These are phyloP conservation scores for Fusarium temperatum DNA, from an alignment of 2,329 filamentous ascomycete species.

Conservation along the genomic window DNA sequence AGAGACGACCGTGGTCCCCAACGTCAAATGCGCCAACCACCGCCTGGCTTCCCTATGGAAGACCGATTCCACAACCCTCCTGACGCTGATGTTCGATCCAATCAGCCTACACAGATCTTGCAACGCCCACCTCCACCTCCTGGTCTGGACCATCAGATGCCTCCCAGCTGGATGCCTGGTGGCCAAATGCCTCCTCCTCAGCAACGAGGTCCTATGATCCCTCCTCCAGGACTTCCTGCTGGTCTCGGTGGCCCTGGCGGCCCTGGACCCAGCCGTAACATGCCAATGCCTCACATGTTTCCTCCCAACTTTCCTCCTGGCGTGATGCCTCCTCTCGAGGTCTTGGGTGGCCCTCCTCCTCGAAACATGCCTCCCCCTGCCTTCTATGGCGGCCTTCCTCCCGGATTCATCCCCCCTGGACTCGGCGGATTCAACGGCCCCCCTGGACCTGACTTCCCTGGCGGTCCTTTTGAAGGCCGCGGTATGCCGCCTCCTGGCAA, in stretches of 20 bases:
- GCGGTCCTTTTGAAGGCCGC: constrained; percentile 62
- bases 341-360: constrained; percentile 59
- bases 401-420: constrained; percentile 63
- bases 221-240: constrained; percentile 64
- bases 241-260: constrained; percentile 38
- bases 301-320: constrained; percentile 68
- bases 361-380: constrained; percentile 67
- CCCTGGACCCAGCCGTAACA: constrained; percentile 47
- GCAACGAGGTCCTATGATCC: constrained; percentile 62
- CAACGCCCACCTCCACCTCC: constrained; percentile 70
- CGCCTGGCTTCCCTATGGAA: constrained; percentile 62
- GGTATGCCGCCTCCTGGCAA: constrained; percentile 62
- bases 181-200: constrained; percentile 56
- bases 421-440: constrained; percentile 67
- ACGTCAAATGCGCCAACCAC: constrained; percentile 56
- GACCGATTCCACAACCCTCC: constrained; percentile 58
- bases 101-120: constrained; percentile 70
- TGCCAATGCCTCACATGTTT: constrained; percentile 67
- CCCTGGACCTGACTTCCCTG: constrained; percentile 56
- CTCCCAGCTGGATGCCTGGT: constrained; percentile 62
- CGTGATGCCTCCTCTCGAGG: constrained; percentile 58
- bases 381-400: constrained; percentile 62
- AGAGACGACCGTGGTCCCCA: constrained; percentile 48
- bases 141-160: constrained; percentile 69
- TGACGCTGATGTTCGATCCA: constrained; percentile 58